Base-by-base conservation (phyloP, 768 basidiomycete species). In the Leccinum incarnatum region DNA sequence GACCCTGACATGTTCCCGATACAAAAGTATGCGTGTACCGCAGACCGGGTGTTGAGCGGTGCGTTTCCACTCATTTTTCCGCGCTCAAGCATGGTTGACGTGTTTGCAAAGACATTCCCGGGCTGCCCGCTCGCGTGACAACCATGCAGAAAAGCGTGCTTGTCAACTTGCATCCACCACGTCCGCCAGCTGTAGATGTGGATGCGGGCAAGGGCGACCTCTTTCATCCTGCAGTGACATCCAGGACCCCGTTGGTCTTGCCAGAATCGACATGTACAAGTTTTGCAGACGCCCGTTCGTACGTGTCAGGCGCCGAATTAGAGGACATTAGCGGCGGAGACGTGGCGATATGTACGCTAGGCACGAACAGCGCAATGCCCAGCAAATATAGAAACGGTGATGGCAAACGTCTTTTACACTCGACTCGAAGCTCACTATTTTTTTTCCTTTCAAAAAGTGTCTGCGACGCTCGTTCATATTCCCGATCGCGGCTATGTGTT, bases 361-460 rank as follows among this genome's bases (percentile, higher is more conserved):
- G 96, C 3, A 98, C 96, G 0, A 91, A 91, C 2, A 95, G 93
- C 67, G 88, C 93, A 0, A 70, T 91, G 42, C 93, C 95, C 1
- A 87, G 81, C 40, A 91, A 87, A 70, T 93, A 93, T 65, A 83
- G 96, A 57, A 98, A 97, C 70, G 91, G 93, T 93, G 42, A 23
- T 27, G 53, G 17, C 40, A 79, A 64, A 36, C 29, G 32, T 37
- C 58, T 42, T 32, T 19, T 40, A 7, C 3, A 6, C 15, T 2
- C 5, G 21, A 50, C n/a, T 17, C 30, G 15, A n/a, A 2, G 42
- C 58, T 64, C 19, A 63, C 3, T 4, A n/a, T 17, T 3, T 15
- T 47, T 25, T 8, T 6, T 47, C 4, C 3, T 21, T 27, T 27
- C 1, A 8, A 29, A 27, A 47, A 91, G 89, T 91, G 2, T 90